Percentiles rank a stretch among this genome's conserved stretches.
phyloP scores from a whole-genome alignment of 2,329 filamentous ascomycete species.

The Calonectria pauciramosa region DNA sequence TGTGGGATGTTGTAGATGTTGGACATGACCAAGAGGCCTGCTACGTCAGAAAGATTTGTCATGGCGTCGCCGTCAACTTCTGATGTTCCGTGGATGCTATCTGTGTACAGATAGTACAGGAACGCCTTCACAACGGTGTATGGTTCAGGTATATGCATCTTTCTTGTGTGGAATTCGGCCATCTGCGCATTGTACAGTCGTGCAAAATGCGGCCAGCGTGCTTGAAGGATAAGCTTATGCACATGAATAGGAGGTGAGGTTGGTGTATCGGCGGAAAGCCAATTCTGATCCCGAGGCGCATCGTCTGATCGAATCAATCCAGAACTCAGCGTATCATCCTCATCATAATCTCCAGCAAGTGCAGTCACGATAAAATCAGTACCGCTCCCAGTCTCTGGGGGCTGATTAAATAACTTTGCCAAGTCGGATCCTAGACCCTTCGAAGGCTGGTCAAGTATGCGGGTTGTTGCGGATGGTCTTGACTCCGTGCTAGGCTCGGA shows the following conservation, averaged over 20 bases:
- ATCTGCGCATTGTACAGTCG: conserved; percentile 94
- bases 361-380: conserved; percentile 94
- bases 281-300: conserved; percentile 61
- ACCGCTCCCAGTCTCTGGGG: conserved; percentile 86
- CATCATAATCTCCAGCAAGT: conserved; percentile 81
- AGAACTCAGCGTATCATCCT: conserved; percentile 72
- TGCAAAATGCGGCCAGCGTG: conserved; percentile 96
- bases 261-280: conserved; percentile 72
- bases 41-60: conserved; percentile 85
- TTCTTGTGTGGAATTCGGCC: conserved; percentile 96
- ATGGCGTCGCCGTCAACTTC: conserved; percentile 77
- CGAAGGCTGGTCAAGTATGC: conserved; percentile 67
- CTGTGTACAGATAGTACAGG: conserved; percentile 95
- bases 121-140: conserved; percentile 96
- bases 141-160: conserved; percentile 97
- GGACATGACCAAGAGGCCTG: conserved; percentile 95
- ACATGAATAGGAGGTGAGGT: conserved; percentile 92
- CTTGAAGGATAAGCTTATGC: conserved; percentile 92
- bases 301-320: conserved; percentile 63
- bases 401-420: conserved; percentile 86
- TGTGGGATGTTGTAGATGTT: conserved; percentile 98
- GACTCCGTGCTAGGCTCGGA: conserved; percentile 66
- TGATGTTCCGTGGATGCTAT: conserved; percentile 78
- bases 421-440: conserved; percentile 87
- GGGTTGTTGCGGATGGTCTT: conserved; percentile 62